A percentile compares a stretch with the other conserved stretches of the same genome.
phyloP scores from a whole-genome alignment of 2,329 filamentous ascomycete genomes.

The Phialocephala subalpina region DNA sequence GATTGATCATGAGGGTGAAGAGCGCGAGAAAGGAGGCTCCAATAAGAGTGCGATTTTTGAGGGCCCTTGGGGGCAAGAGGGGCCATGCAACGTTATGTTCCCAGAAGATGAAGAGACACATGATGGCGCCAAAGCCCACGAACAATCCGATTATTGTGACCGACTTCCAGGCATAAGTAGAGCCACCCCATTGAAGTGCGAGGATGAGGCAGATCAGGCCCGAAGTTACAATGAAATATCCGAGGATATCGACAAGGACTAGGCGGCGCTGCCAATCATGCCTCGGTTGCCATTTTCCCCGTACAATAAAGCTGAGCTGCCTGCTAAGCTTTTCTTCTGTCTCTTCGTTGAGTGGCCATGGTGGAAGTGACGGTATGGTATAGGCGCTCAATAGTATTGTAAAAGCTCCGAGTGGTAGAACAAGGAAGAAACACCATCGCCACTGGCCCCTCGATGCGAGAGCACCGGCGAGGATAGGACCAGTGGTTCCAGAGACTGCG shows the following conservation, averaged over 20 bases:
- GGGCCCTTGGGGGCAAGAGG: too few relatives aligned
- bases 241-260: slow-evolving; percentile 41
- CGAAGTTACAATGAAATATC: slow-evolving; percentile 42
- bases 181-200: slow-evolving; percentile 44
- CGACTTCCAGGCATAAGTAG: slow-evolving; percentile 39
- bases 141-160: slow-evolving; percentile 45
- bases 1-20: too few relatives aligned
- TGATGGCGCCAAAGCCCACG: slow-evolving; percentile 36
- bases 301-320: not conserved
- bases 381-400: slow-evolving; percentile 33
- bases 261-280: too few relatives aligned
- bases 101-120: slow-evolving; percentile 38
- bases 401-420: slow-evolving; percentile 49
- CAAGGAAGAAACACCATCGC: slow-evolving; percentile 43
- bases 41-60: too few relatives aligned
- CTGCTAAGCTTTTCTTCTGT: slow-evolving; percentile 41
- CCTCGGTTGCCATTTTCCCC: too few relatives aligned
- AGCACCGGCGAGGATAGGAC: slow-evolving; percentile 44
- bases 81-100: slow-evolving; percentile 36
- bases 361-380: slow-evolving; percentile 52
- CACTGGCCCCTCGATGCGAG: slow-evolving; percentile 46
- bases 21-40: too few relatives aligned
- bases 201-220: slow-evolving; percentile 41
- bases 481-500: slow-evolving; percentile 34
- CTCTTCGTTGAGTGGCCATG: slow-evolving; percentile 16